A percentile compares a stretch with the other conserved stretches of the same genome.
Conservation (phyloP, 2,329 filamentous ascomycete genomes). For the Penicillium sp. region DNA sequence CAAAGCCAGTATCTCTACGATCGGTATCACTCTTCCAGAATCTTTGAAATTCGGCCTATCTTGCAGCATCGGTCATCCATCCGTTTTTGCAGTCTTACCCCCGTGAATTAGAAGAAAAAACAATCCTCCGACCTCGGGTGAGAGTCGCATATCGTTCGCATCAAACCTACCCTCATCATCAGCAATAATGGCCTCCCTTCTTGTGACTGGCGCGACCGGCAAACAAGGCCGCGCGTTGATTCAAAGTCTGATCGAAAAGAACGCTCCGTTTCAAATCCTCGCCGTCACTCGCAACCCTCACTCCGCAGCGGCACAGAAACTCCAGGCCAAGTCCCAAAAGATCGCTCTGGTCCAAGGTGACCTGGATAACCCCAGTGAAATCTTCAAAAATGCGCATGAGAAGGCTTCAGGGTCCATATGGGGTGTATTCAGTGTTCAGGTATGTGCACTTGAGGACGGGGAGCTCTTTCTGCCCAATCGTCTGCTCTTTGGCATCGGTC, state of each 20-base stretch:
- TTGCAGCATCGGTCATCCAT: no score
- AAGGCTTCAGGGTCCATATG: conserved; percentile 41
- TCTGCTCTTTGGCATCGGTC: no score
- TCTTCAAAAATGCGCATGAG: conserved; percentile 46
- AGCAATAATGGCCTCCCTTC: conserved; percentile 1
- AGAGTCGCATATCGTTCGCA: no score
- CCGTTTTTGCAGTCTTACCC: no score
- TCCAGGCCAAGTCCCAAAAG: conserved; percentile 41
- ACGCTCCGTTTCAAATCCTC: conserved; percentile 45
- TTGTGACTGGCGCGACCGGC: conserved; percentile 13
- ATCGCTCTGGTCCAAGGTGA: conserved; percentile 55
- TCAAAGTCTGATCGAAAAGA: conserved; percentile 23
- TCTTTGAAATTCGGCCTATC: no score
- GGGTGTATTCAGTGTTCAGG: conserved; percentile 59
- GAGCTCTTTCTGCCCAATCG: neutral
- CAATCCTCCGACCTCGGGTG: no score
- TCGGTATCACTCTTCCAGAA: neutral
- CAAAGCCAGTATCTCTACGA: neutral
- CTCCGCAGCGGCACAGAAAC: conserved; percentile 47
- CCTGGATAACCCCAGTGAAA: conserved; percentile 45
- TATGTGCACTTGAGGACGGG: conserved; percentile 17
- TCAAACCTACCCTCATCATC: neutral
- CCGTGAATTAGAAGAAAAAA: no score
- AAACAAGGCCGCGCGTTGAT: conserved; percentile 37
- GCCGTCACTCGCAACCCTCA: conserved; percentile 55